Evolutionary conservation across 2,329 filamentous ascomycete species (phyloP).

Genomic region (Talaromyces sp.): DNA sequence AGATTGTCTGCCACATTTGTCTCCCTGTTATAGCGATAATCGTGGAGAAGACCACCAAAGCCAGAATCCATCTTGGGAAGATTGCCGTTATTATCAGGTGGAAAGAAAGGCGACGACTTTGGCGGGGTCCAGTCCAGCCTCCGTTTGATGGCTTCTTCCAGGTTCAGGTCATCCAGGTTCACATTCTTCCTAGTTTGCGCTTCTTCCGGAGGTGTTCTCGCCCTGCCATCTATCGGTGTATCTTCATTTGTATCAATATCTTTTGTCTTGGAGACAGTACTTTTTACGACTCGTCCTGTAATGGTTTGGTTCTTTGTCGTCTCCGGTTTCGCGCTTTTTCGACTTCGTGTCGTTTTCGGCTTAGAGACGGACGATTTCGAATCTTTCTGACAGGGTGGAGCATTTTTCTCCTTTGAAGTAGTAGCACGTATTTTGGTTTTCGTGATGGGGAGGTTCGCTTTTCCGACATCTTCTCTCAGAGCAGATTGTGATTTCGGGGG

Average conservation of each 20-base stretch:
- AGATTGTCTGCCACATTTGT: slow-evolving; percentile 11
- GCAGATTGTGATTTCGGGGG: slow-evolving; percentile 3
- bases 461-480: slow-evolving; percentile 8
- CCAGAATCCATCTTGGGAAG: not conserved
- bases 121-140: slow-evolving; percentile 65
- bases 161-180: slow-evolving; percentile 20
- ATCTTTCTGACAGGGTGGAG: not conserved
- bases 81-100: not conserved
- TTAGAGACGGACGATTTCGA: slow-evolving; percentile 15
- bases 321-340: slow-evolving; percentile 12
- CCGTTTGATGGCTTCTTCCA: slow-evolving; percentile 48
- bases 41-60: slow-evolving; percentile 34
- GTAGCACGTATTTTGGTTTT: slow-evolving; percentile 5
- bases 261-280: slow-evolving; percentile 1
- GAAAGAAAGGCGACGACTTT: slow-evolving; percentile 22
- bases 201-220: not conserved
- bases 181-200: slow-evolving; percentile 13
- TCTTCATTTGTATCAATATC: not conserved
- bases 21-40: slow-evolving; percentile 33
- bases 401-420: not conserved
- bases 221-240: not conserved
- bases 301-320: slow-evolving; percentile 28
- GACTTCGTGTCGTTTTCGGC: slow-evolving; percentile 13
- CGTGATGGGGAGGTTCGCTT: slow-evolving; percentile 4
- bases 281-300: slow-evolving; percentile 32